Base-by-base conservation (phyloP, 2,329 filamentous ascomycete genomes). In the Xylariaceae sp. region DNA sequence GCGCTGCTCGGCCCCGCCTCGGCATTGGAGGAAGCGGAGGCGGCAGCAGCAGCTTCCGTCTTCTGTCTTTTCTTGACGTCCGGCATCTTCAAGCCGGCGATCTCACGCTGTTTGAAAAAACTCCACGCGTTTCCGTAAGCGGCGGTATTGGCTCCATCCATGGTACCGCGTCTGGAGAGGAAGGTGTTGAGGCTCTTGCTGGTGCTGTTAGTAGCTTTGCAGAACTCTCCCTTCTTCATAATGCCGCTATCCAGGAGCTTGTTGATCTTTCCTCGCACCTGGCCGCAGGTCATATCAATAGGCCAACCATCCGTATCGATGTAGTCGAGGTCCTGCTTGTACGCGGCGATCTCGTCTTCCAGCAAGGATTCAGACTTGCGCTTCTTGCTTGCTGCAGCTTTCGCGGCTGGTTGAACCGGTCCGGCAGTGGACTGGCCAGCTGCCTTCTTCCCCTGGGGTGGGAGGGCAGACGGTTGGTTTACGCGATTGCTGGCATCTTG, bases 311-410 rank as follows among this genome's bases (percentile, higher is more conserved):
- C 50, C 5, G 47, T 57, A 7, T 54, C 20, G 20, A 65, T 50
- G 16, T 64, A 26, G 16, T 64, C 57, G 3, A 70, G 64, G 20
- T 65, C 43, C 48, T 66, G 63, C 53, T 66, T 70, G 48, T 70
- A 70, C 7, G 56, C 62, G 2, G 61, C 62, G 23, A 69, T 67
- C 9, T 67, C 66, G 9, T 69, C 65, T 0, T 67, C 64, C 2
- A 69, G 60, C 12, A 60, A 61, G 1, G 46, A 54, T 9, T 65
- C 60, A 1, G 66, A 56, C 46, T 66, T 69, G 42, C 67, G 63
- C 56, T 70, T 71, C 55, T 53, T 68, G 54, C 61, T 46, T 10
- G n/a, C n/a, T 3, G 49, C 12, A 26, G 37, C 37, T n/a, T 45
- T 51, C 6, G 57, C 20, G 4, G 40, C 20, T 2, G 44, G 20